Evolutionary conservation across 2,329 filamentous ascomycete species (phyloP).

Genomic region (Ustulina deusta): DNA sequence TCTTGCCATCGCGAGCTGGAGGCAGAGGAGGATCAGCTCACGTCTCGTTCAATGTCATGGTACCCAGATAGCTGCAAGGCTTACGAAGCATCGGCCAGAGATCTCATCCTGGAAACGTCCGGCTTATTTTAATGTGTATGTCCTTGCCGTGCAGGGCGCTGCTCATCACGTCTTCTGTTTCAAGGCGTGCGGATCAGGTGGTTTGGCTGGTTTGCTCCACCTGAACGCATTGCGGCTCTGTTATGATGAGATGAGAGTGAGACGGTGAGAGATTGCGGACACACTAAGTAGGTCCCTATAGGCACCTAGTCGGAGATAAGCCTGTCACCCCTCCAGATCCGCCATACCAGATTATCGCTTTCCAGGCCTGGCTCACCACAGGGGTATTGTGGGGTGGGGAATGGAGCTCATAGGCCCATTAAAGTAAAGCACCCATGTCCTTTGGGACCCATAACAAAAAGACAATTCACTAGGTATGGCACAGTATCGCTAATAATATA

Average conservation of each 20-base stretch:
- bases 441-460: too few species aligned
- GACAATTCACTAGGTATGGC: too few species aligned
- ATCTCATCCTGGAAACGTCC: conserved; percentile 48
- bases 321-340: background rate
- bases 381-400: too few species aligned
- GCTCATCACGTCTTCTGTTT: conserved; percentile 25
- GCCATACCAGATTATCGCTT: too few species aligned
- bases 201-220: background rate
- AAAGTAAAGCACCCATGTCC: too few species aligned
- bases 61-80: conserved; percentile 23
- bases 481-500: too few species aligned
- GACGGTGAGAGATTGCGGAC: background rate
- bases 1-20: conserved; percentile 75
- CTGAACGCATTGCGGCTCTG: background rate
- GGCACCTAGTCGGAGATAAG: conserved; percentile 5
- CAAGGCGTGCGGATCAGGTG: background rate
- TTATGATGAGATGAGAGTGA: background rate
- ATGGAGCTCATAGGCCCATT: too few species aligned
- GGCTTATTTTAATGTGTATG: background rate
- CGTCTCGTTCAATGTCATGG: background rate
- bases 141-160: conserved; percentile 11
- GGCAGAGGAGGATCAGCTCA: conserved; percentile 17
- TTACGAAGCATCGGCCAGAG: conserved; percentile 50
- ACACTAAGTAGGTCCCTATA: background rate
- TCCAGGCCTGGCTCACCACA: too few species aligned